phyloP scores from a whole-genome alignment of 179 eudicot species.

The Corrigiola litoralis region DNA sequence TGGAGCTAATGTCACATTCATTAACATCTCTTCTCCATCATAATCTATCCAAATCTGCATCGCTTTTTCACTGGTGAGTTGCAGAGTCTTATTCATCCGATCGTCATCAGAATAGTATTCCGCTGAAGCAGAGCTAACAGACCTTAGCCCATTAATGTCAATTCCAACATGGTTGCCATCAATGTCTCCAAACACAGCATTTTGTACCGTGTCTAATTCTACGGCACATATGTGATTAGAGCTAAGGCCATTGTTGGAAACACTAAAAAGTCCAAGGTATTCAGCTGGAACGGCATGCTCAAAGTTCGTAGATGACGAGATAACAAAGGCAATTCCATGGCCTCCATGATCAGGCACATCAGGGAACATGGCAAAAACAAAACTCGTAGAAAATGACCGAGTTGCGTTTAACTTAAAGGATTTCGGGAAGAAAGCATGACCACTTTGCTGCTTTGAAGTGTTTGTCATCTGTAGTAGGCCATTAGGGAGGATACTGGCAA shows the following conservation, averaged over 20 bases:
- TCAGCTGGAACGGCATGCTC: constrained; percentile 16
- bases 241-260: constrained; percentile 17
- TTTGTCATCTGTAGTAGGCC: constrained; percentile 44
- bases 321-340: constrained; percentile 37
- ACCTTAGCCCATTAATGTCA: constrained; percentile 31
- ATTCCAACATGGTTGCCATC: constrained; percentile 45
- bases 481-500: constrained; percentile 19
- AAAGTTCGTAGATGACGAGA: constrained; percentile 32
- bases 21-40: constrained; percentile 11
- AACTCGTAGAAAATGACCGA: constrained; percentile 34
- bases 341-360: constrained; percentile 20
- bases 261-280: constrained; percentile 31
- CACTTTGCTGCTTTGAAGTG: constrained; percentile 22
- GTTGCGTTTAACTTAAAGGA: constrained; percentile 14
- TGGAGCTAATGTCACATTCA: constrained; percentile 41
- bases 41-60: constrained; percentile 51
- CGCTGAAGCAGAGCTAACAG: constrained; percentile 21
- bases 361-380: constrained; percentile 36
- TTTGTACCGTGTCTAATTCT: constrained; percentile 37
- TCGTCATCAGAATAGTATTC: constrained; percentile 9
- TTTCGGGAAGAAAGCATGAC: constrained; percentile 24
- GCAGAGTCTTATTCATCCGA: constrained; percentile 10
- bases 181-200: constrained; percentile 22
- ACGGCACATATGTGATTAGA: constrained; percentile 33
- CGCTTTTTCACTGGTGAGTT: constrained; percentile 29